These are phyloP conservation scores for Citrus hindsii DNA, from an alignment of 345 rosid species.

Conservation along the genomic window DNA sequence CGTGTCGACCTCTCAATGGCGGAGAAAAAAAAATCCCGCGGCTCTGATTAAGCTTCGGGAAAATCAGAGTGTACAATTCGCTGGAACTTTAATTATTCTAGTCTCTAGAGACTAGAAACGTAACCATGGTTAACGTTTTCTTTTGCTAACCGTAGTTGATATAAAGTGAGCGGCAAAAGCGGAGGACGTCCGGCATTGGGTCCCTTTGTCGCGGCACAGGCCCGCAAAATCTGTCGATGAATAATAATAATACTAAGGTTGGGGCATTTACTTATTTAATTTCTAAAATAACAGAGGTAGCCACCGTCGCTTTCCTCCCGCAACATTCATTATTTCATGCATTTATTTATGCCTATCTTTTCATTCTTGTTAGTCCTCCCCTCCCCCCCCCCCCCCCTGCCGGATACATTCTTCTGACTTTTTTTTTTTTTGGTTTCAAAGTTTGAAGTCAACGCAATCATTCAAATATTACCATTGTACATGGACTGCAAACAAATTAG, in stretches of 20 bases:
- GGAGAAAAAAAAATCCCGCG: not conserved
- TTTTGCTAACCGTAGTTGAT: not conserved
- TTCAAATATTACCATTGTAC: no score
- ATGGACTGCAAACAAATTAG: no score
- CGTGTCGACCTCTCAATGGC: not conserved
- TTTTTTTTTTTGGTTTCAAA: not conserved
- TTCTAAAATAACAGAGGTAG: not conserved
- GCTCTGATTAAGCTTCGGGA: not conserved
- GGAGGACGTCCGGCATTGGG: constrained; percentile 33
- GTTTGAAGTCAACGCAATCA: no score
- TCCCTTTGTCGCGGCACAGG: constrained; percentile 28
- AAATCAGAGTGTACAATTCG: not conserved
- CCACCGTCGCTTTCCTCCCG: not conserved
- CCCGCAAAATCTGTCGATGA: constrained; percentile 26
- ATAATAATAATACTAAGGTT: not conserved
- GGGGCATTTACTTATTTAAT: not conserved
- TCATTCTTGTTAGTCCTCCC: not conserved
- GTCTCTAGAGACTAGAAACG: not conserved
- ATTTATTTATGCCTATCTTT: not conserved
- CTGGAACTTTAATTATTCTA: no score
- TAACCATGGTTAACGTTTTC: not conserved
- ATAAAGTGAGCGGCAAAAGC: constrained; percentile 23
- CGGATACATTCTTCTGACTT: no score
- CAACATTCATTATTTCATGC: not conserved
- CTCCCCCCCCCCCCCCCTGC: rapidly evolving